These are phyloP conservation scores for Crithidia brevicula DNA, from an alignment of 208 protist genomes.

Conservation along the genomic window DNA sequence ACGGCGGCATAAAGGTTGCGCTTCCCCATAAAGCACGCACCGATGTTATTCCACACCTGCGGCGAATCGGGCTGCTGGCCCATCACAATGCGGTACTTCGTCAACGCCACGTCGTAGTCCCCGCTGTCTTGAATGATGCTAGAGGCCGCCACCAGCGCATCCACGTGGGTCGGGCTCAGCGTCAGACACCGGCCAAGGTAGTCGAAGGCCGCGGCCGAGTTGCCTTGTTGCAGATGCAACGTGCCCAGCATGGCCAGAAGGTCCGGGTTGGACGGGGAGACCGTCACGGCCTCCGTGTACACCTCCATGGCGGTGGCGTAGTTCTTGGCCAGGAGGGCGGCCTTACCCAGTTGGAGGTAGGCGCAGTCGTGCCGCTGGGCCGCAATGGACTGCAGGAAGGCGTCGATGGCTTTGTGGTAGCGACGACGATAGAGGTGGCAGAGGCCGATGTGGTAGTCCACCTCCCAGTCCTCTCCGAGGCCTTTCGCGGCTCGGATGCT, in stretches of 20 bases:
- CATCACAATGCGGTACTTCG: slow-evolving; percentile 95
- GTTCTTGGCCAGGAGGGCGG: slow-evolving; percentile 74
- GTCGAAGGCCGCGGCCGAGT: slow-evolving; percentile 90
- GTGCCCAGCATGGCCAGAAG: slow-evolving; percentile 93
- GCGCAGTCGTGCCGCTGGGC: slow-evolving; percentile 92
- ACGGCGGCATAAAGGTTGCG: slow-evolving; percentile 93
- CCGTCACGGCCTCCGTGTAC: slow-evolving; percentile 87
- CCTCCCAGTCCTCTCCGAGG: slow-evolving; percentile 87
- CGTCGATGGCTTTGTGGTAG: slow-evolving; percentile 69
- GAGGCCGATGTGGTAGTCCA: slow-evolving; percentile 93
- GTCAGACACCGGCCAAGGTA: slow-evolving; percentile 92
- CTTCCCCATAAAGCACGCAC: slow-evolving; percentile 97
- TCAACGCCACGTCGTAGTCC: slow-evolving; percentile 96
- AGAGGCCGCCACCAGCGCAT: slow-evolving; percentile 92
- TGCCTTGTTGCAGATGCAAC: slow-evolving; percentile 85
- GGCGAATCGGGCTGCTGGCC: slow-evolving; percentile 86
- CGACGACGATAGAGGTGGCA: slow-evolving; percentile 88
- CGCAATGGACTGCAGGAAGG: slow-evolving; percentile 84
- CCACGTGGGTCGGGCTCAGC: slow-evolving; percentile 85
- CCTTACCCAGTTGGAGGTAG: slow-evolving; percentile 91
- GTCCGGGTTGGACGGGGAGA: slow-evolving; percentile 92
- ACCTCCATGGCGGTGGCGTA: slow-evolving; percentile 72
- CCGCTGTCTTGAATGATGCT: slow-evolving; percentile 96
- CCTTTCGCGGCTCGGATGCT: slow-evolving; percentile 41
- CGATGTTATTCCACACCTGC: slow-evolving; percentile 98